Evolutionary conservation across 768 basidiomycete genomes (phyloP).

Genomic region (Leccinum sublutescens): DNA sequence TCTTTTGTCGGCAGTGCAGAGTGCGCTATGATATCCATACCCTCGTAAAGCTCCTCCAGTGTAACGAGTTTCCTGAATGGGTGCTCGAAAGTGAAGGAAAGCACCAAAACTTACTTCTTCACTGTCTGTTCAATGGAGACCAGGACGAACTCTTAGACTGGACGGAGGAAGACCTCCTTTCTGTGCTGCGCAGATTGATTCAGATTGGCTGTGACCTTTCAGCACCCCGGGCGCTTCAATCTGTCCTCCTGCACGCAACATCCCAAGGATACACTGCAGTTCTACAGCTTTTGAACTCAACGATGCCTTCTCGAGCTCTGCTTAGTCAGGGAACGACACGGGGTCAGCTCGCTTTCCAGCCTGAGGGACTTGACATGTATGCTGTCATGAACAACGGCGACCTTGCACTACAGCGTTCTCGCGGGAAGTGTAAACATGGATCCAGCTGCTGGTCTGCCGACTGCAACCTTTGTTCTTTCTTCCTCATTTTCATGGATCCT

Average conservation of each 20-base stretch:
- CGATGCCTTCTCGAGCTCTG: not conserved
- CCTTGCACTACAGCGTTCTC: not conserved
- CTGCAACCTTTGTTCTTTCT: constrained; percentile 1
- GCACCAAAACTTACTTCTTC: not conserved
- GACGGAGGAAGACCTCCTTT: not conserved
- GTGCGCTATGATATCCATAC: not conserved
- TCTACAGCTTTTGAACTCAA: not conserved
- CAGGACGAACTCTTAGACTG: not conserved
- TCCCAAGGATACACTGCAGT: not conserved
- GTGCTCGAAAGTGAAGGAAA: not conserved
- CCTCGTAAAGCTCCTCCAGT: not conserved
- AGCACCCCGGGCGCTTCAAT: too few relatives aligned
- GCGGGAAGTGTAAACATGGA: not conserved
- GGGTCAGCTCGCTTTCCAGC: not conserved
- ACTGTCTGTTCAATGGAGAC: not conserved
- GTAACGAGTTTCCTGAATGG: constrained; percentile 1
- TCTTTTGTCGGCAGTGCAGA: not conserved
- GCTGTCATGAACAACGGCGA: not conserved
- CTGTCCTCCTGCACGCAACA: too few relatives aligned
- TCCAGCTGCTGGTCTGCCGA: not conserved
- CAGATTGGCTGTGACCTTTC: not conserved
- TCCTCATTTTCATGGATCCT: not conserved
- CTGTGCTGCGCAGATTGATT: not conserved
- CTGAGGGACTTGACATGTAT: not conserved
- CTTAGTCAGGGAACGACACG: not conserved